Evolutionary conservation across 192 early-diverging fungal genomes (phyloP).

Genomic region (Backusella mclennaniae): DNA sequence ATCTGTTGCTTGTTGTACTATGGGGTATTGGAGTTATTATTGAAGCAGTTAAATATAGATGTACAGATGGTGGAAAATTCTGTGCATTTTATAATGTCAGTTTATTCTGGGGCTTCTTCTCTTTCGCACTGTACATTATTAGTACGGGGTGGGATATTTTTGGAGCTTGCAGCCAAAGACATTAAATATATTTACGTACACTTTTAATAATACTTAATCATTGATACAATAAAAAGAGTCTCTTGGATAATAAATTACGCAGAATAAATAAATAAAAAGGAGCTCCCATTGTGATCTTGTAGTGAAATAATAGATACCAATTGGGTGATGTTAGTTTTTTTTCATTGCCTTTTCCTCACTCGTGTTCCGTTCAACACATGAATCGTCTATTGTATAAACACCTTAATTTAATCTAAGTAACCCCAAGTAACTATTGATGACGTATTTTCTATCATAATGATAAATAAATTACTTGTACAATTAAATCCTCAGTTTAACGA

Average conservation of each 20-base stretch:
- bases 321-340: no score
- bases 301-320: no score
- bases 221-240: neutral
- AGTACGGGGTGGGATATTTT: conserved; percentile 26
- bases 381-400: no score
- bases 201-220: neutral
- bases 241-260: neutral
- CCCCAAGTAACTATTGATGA: no score
- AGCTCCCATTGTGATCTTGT: no score
- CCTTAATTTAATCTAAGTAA: no score
- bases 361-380: no score
- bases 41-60: conserved; percentile 25
- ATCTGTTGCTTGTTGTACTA: conserved; percentile 25
- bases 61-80: conserved; percentile 29
- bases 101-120: conserved; percentile 37
- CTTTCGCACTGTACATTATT: conserved; percentile 22
- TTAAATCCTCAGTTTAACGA: no score
- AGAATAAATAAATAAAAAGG: neutral
- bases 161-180: conserved; percentile 16
- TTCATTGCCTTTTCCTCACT: no score
- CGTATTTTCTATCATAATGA: no score
- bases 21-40: conserved; percentile 38
- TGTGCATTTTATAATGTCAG: conserved; percentile 44
- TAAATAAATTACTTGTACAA: no score
- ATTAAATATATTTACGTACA: neutral